Evolutionary conservation across 805 yeast genomes (phyloP), one percentile per base, ranked within the genome.

Genomic region (Lipomyces spencermartinsiae): DNA sequence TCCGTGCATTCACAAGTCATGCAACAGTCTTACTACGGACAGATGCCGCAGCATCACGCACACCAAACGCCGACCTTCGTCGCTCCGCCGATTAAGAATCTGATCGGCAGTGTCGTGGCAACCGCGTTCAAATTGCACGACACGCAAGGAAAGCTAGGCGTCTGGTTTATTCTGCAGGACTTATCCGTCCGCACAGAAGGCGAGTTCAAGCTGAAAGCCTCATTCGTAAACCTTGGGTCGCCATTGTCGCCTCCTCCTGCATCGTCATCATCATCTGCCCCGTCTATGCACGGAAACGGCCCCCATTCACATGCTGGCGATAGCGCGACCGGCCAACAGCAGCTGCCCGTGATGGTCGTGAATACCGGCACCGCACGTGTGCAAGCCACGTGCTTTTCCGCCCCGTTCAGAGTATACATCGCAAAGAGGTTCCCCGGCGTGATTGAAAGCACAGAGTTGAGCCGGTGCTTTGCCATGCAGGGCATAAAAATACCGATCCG

Each of bases 391-490:
- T 71, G 74, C 49, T 81, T 78, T 67, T 79, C 81, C 14, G 75
- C 78, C 9, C 67, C 74, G 3, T 81, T 82, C 74, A 74, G 73
- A 53, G 83, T 81, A 3, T 82, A 77, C 67, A 78, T 82, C 46
- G 84, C 84, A 0, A 82, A 82, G 68, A 79, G 77, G 70, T 82
- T 81, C 68, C 84, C 84, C 1, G 84, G 84, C 5, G 84, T 82
- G 22, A 80, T 80, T 56, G 83, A 82, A 56, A 75, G 80, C 43
- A 78, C 82, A 1, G 76, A 78, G 1, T 74, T 82, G 39, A 80
- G 83, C 46, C 71, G 80, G 49, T 78, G 81, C 25, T 82, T 82
- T 74, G 83, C 82, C 1, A 74, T 77, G 51, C 84, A 82, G 71
- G 84, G 84, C 19, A 78, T 82, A 64, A 79, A 79, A 65, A 80